Evolutionary conservation across 2,329 filamentous ascomycete species (phyloP), one percentile per base, ranked within the genome.

Genomic region (Corynespora cassiicola): DNA sequence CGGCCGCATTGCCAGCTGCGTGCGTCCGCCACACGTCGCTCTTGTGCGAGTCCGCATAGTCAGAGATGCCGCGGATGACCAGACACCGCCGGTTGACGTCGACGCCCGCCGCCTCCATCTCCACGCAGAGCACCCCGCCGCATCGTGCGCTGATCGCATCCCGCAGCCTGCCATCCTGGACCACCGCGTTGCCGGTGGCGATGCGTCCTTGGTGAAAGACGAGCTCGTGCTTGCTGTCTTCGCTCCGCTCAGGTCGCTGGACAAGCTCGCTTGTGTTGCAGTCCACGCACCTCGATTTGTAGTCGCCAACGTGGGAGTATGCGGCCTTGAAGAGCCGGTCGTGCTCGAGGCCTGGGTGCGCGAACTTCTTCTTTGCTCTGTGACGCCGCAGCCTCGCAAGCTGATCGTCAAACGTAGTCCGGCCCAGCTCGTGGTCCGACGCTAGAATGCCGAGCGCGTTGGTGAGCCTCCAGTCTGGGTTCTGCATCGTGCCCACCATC

Each of bases 391-490:
- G 16, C 20, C 33, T 31, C 22, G 27, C 20, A 22, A 42, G 32
- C 16, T 42, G 39, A 14, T 28, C 32, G 12, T 10, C 17, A 16
- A 36, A 37, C 35, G 9, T 45, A 11, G 31, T 27, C 22, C 6
- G 12, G 10, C 26, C 31, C 24, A 36, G 12, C 38, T 41, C 31
- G 25, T 41, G 6, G 20, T 41, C 38, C 14, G 25, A 17, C 12
- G n/a, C 24, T 5, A 45, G 36, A 6, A 45, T 14, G n/a, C 41
- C 19, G 10, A 45, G 41, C 18, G 43, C 30, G 16, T 42, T 35
- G 8, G 25, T 36, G 10, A 42, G 39, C 24, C 34, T 34, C 38
- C 33, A 45, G 26, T 45, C 41, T 26, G 41, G 41, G 38, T 45
- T 46, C 18, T 24, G 15, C 34, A 42, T 39, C 7, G 28, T 39